Evolutionary conservation across 2,329 filamentous ascomycete species (phyloP), one percentile per base, ranked within the genome.

Genomic region (Cytospora paraplurivora): DNA sequence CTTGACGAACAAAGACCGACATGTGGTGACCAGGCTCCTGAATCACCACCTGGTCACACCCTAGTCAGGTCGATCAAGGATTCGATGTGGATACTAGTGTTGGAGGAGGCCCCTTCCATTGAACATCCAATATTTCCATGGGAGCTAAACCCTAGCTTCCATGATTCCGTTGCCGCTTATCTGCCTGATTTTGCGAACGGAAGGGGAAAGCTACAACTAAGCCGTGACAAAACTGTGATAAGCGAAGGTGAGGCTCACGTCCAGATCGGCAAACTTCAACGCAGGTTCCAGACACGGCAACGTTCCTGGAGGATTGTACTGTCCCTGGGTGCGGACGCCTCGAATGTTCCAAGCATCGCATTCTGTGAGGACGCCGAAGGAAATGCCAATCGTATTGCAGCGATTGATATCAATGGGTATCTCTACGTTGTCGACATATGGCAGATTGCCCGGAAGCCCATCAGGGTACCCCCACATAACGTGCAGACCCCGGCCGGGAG

Each of bases 361-460:
- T 85, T 87, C 66, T 69, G 78, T 56, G 78, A 80, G 59, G 77
- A 83, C 62, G 67, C 72, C 1, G 49, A 75, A 1, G 84, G 84
- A 1, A 68, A 78, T 2, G 84, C 82, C 2, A 77, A 82, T 6
- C 81, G 79, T 66, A 70, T 86, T 1, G 76, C 79, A 32, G 83
- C 80, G 1, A 72, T 84, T 32, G 84, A 86, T 52, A 81, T 86
- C 47, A 69, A 72, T 12, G 84, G 82, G 1, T 71, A 67, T 11
- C 69, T 79, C 7, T 86, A 81, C 79, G 65, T 85, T 13, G 75
- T 83, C 50, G 76, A 83, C 51, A 84, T 87, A 15, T 86, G 83
- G 83, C 76, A 74, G 41, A 62, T 75, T 41, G 72, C 72, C 11
- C 62, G 56, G 35, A 59, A 41, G 15, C 69, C 69, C 1, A 50